Evolutionary conservation across 1,139 yeast genomes (phyloP), one percentile per base, ranked within the genome.

Genomic region (Taphrina wiesneri): DNA sequence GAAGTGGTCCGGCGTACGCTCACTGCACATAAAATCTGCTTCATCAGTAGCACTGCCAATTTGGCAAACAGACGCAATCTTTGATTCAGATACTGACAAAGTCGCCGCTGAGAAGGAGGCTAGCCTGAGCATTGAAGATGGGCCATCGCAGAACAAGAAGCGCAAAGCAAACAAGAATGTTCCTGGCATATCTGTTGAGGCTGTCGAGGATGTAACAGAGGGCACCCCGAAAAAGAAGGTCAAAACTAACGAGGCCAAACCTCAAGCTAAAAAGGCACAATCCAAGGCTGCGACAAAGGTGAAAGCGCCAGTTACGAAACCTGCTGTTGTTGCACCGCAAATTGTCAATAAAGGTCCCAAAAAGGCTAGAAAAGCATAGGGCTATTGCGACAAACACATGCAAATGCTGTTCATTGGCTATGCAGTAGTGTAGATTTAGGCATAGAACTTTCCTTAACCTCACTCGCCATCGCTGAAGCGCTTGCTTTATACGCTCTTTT

Each of bases 31-130:
- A 70, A 90, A 90, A 78, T 82, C 93, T 15, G 79, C 81, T 66
- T 76, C 77, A 54, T 89, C 97, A 26, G 97, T 97, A 30, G 84
- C 93, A 23, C 80, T 93, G 73, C 98, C 99, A 49, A 80, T 93
- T 69, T 93, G 81, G 77, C 84, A 86, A 73, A 80, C 87, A 57
- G 87, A 87, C 45, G 81, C 80, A 68, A 80, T 90, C 60, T 85
- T 83, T 75, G 77, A 77, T n/a, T 82, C 78, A 36, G 83, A 76
- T 59, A 77, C 56, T 15, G 63, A 63, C 45, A 49, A 56, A 11
- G 46, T 32, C 11, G 63, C 77, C 56, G 72, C 75, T 11, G 71
- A 72, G 36, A 72, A 72, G n/a, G 74, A 71, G 17, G 72, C 71
- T n/a, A 78, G 79, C 60, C 79, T 15, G 15, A 62, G 43, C 28